Conservation (phyloP, 208 protist genomes). For the Leishmania braziliensis region DNA sequence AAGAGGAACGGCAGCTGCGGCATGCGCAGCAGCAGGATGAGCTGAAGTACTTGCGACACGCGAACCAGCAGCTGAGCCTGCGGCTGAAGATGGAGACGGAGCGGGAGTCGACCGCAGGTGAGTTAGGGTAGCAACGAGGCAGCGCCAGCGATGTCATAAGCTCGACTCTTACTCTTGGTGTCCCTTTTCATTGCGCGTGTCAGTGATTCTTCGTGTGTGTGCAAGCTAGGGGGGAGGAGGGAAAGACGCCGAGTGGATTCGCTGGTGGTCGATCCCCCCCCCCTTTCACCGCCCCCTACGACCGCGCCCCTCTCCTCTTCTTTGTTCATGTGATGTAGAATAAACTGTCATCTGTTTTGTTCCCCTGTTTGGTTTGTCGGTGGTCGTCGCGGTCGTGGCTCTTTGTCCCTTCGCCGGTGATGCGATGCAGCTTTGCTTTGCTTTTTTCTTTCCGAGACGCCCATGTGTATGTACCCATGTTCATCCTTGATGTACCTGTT, state of each 20-base stretch:
- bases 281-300: not conserved
- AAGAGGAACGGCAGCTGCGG: conserved; percentile 41
- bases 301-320: not conserved
- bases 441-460: not conserved
- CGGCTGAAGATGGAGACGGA: conserved; percentile 88
- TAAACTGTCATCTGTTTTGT: not conserved
- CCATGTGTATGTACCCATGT: not conserved
- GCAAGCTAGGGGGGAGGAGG: not conserved
- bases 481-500: not conserved
- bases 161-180: not conserved
- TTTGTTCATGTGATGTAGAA: not conserved
- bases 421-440: not conserved
- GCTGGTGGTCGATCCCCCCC: not conserved
- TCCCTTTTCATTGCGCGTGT: not conserved
- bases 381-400: not conserved
- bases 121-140: not conserved
- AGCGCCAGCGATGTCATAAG: not conserved
- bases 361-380: not conserved
- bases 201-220: not conserved
- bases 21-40: conserved; percentile 95
- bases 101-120: conserved; percentile 38
- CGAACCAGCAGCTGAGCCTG: conserved; percentile 94
- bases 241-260: not conserved
- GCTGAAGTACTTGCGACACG: conserved; percentile 93
- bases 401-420: not conserved